Evolutionary conservation across 2,329 filamentous ascomycete genomes (phyloP).

Genomic region (Teratosphaeria gauchensis): DNA sequence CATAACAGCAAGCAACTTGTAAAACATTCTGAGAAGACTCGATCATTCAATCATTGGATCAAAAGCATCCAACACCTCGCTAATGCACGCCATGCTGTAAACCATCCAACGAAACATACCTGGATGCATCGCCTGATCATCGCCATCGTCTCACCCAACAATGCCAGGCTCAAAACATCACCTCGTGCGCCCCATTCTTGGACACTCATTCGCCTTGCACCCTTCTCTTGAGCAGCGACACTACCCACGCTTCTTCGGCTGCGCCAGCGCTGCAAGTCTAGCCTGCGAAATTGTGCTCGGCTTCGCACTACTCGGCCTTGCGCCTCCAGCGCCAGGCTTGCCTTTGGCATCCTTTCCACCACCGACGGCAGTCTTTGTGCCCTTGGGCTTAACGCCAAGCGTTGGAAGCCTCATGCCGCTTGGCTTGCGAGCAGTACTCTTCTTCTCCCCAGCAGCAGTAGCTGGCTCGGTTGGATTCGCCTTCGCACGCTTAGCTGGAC

Average conservation of each 20-base stretch:
- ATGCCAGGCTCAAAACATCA: not conserved
- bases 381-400: conserved; percentile 25
- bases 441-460: not conserved
- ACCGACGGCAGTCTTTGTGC: conserved; percentile 8
- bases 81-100: not conserved
- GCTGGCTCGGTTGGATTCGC: conserved; percentile 2
- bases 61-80: not conserved
- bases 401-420: conserved; percentile 16
- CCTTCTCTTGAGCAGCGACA: not conserved
- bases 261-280: conserved; percentile 22
- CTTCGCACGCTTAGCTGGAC: conserved; percentile 19
- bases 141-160: not conserved
- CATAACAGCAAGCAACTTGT: no score
- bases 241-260: conserved; percentile 20
- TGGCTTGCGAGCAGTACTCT: conserved; percentile 5
- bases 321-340: conserved; percentile 1
- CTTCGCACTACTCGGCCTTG: conserved; percentile 5
- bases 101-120: not conserved
- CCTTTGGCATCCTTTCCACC: conserved; percentile 10
- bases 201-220: not conserved
- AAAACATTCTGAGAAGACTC: no score
- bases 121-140: not conserved
- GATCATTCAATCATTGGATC: no score
- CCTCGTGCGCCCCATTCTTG: not conserved
- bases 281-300: conserved; percentile 21